Base-by-base conservation (phyloP, 306 rosid genomes). In the Lathyrus tuberosus region DNA sequence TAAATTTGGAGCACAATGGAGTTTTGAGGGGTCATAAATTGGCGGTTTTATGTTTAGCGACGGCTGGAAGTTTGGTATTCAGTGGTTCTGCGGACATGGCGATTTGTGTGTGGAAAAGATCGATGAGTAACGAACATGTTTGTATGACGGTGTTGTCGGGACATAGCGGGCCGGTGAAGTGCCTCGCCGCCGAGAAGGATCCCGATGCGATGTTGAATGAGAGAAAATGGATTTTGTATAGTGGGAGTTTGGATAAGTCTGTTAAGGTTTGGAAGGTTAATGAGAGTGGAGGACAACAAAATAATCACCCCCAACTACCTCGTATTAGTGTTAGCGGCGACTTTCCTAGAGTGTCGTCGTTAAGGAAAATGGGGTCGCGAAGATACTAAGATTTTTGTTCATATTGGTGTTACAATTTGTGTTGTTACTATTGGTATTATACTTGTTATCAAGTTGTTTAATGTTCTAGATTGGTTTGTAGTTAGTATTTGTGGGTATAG, bases 161-260 rank as follows among this genome's bases (percentile, higher is more conserved):
- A 0, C 97, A 94, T 18, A 83, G 84, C 0, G 99, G 99, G 1
- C 99, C 99, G 0, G 96, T 94, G 1, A 94, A 94, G 79, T 94
- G 99, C n/a, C 80, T 94, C 40, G 95, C 95, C 0, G 78, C 81
- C 4, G 92, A 84, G 74, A 86, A 43, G 43, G 96, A 94, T 22
- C 53, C 13, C 0, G 89, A 82, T 5, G 62, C 79, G 0, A 43
- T 56, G 38, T 41, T 28, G 0, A 75, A 72, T 0, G 91, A 86
- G 70, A 41, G 22, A 4, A 52, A 78, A 5, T 94, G 96, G 96
- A 84, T 83, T n/a, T 43, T 91, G 42, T 94, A 91, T 5, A 91
- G 92, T 16, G 99, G 99, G 10, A 91, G 99, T 71, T 87, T 91
- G 95, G 99, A 94, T 54, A 90, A 91, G 81, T 88, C 97, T 0